Conservation (phyloP, 352 stramenopile species). For the Phytophthora multivora region DNA sequence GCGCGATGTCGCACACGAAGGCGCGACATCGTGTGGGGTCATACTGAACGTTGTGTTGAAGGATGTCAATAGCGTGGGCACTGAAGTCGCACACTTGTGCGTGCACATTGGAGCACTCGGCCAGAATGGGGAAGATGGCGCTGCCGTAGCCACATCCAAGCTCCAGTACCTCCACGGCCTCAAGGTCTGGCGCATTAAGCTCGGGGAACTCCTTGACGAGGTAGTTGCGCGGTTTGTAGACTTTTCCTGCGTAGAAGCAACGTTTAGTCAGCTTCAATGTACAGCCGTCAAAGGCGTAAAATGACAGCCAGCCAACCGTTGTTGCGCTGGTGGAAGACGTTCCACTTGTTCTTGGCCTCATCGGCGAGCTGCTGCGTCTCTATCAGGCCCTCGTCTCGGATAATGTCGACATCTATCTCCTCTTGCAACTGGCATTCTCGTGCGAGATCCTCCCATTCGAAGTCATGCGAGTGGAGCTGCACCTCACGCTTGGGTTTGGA, state of each 20-base stretch:
- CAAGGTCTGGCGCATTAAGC: constrained; percentile 42
- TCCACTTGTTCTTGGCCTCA: constrained; percentile 73
- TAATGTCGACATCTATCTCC: constrained; percentile 1
- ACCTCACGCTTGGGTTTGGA: constrained; percentile 33
- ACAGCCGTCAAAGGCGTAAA: background rate
- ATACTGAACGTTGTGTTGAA: constrained; percentile 56
- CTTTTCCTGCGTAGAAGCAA: constrained; percentile 49
- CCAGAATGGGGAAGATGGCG: constrained; percentile 85
- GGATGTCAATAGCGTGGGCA: constrained; percentile 73
- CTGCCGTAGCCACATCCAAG: constrained; percentile 89
- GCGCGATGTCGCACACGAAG: constrained; percentile 77
- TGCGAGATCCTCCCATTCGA: constrained; percentile 77
- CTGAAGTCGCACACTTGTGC: constrained; percentile 87
- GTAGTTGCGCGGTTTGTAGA: constrained; percentile 86
- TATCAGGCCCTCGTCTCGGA: constrained; percentile 2
- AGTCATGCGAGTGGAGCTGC: constrained; percentile 78
- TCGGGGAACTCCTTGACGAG: constrained; percentile 82
- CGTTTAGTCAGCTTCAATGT: constrained; percentile 7
- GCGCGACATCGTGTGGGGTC: constrained; percentile 57
- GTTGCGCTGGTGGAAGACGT: constrained; percentile 80
- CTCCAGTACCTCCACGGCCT: constrained; percentile 65
- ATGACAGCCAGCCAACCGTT: constrained; percentile 45
- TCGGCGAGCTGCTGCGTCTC: constrained; percentile 42
- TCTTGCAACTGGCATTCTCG: constrained; percentile 39
- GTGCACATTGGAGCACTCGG: constrained; percentile 60